Percentiles rank a stretch among this genome's conserved stretches.
Evolutionary conservation across 1,139 yeast species (phyloP).

Genomic region (Tardiomyces depauwii): DNA sequence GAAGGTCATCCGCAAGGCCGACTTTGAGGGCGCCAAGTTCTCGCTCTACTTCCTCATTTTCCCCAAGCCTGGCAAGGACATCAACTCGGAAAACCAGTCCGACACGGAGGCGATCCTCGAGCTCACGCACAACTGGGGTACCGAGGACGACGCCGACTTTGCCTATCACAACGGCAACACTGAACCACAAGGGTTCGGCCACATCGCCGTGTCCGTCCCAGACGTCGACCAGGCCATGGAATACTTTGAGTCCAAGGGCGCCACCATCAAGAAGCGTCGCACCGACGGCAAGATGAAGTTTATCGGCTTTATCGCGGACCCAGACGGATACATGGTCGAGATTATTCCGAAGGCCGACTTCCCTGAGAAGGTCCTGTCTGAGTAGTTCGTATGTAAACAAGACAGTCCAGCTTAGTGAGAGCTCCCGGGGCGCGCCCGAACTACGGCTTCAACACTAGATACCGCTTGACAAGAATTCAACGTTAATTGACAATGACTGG

Average conservation of each 20-base stretch:
- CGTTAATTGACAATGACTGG: no score
- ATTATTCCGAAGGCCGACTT: slow-evolving; percentile 36
- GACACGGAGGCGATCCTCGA: slow-evolving; percentile 63
- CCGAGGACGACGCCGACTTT: slow-evolving; percentile 67
- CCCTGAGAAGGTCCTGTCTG: slow-evolving; percentile 7
- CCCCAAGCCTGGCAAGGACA: slow-evolving; percentile 23
- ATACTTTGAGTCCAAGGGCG: slow-evolving; percentile 40
- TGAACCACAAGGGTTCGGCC: slow-evolving; percentile 75
- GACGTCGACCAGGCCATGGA: slow-evolving; percentile 49
- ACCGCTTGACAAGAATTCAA: no score
- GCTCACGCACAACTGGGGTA: slow-evolving; percentile 91
- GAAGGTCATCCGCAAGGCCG: slow-evolving; percentile 48
- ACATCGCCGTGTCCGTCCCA: slow-evolving; percentile 59
- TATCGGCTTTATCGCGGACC: slow-evolving; percentile 71
- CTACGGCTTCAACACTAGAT: no score
- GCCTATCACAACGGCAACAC: slow-evolving; percentile 81
- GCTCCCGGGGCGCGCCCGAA: no score
- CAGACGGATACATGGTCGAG: slow-evolving; percentile 87
- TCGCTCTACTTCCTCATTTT: slow-evolving; percentile 79
- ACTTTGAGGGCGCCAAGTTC: slow-evolving; percentile 61
- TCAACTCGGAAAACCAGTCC: slow-evolving; percentile 13
- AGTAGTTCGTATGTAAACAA: no score
- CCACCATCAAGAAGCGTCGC: slow-evolving; percentile 37
- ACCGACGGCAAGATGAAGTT: slow-evolving; percentile 52
- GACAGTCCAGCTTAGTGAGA: no score